Conservation (phyloP, 1,139 yeast species). For the Suhomyces atakaporum region DNA sequence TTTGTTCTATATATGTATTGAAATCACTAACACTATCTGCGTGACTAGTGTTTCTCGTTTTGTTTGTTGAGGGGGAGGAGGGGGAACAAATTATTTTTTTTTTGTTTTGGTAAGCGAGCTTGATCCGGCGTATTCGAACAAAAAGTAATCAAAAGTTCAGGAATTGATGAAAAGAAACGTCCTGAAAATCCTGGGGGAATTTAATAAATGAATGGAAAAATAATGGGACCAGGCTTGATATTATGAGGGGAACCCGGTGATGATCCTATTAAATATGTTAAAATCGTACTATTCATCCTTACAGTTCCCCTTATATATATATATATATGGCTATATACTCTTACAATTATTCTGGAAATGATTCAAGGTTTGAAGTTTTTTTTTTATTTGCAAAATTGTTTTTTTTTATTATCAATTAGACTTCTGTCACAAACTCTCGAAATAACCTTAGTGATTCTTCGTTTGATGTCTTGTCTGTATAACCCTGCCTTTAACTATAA, state of each 20-base stretch:
- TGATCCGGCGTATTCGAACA: background rate
- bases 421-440: slow-evolving; percentile 7
- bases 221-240: no score
- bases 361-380: no score
- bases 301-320: no score
- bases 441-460: slow-evolving; percentile 1
- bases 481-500: slow-evolving; percentile 5
- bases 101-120: slow-evolving; percentile 4
- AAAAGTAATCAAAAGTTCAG: background rate
- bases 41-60: slow-evolving; percentile 1
- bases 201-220: no score
- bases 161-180: background rate
- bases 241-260: no score
- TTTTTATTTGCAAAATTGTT: no score
- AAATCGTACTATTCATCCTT: no score
- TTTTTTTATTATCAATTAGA: background rate
- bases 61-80: slow-evolving; percentile 1
- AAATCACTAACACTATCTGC: background rate
- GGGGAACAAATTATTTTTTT: slow-evolving; percentile 1
- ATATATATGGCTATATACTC: no score
- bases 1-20: background rate
- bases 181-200: no score
- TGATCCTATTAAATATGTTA: no score
- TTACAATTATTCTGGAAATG: no score
- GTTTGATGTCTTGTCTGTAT: slow-evolving; percentile 7